Evolutionary conservation across 2,329 filamentous ascomycete species (phyloP).

Genomic region (Pseudogymnoascus pannorum): DNA sequence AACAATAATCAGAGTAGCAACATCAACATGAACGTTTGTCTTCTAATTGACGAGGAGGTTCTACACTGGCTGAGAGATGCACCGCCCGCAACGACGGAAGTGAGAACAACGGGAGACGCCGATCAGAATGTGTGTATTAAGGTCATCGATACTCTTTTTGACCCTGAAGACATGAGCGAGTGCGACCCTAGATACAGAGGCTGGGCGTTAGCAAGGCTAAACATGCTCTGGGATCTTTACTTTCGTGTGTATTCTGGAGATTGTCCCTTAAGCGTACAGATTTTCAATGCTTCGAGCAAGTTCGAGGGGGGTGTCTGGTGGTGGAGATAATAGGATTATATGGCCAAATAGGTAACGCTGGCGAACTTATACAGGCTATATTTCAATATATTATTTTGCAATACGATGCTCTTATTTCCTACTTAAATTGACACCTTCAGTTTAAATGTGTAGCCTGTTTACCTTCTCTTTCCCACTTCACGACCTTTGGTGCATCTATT

Average conservation of each 20-base stretch:
- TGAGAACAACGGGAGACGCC: not conserved
- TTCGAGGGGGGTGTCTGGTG: not conserved
- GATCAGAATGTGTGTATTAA: slow-evolving; percentile 8
- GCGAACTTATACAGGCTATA: not conserved
- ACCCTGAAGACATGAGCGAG: slow-evolving; percentile 7
- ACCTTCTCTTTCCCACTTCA: no score
- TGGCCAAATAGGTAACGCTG: not conserved
- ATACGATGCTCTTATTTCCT: no score
- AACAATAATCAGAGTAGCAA: not conserved
- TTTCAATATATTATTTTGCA: no score
- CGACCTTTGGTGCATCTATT: no score
- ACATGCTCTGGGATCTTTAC: not conserved
- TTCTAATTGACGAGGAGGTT: slow-evolving; percentile 3
- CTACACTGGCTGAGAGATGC: slow-evolving; percentile 9
- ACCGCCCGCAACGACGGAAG: not conserved
- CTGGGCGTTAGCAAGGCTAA: slow-evolving; percentile 1
- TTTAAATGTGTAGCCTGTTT: no score
- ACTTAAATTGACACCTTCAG: no score
- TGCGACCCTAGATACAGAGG: not conserved
- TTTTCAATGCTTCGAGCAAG: not conserved
- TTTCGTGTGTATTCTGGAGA: not conserved
- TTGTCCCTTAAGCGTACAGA: not conserved
- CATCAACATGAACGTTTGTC: slow-evolving; percentile 8
- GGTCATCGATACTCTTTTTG: slow-evolving; percentile 9
- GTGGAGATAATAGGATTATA: not conserved